A percentile compares a stretch with the other conserved stretches of the same genome.
phyloP scores from a whole-genome alignment of 2,329 filamentous ascomycete genomes.

The Hypomyces perniciosus region DNA sequence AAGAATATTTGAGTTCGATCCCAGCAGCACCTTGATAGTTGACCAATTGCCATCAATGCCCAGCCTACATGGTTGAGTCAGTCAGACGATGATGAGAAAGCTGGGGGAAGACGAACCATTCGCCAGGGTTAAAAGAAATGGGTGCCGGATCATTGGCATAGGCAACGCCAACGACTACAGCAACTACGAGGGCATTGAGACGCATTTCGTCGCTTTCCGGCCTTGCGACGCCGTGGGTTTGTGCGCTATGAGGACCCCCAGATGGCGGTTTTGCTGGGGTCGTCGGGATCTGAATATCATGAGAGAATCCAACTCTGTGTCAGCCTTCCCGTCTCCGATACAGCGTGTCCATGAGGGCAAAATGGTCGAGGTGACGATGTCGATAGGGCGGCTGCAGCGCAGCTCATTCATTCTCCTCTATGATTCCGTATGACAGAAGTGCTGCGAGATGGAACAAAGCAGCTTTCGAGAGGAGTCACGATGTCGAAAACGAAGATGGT shows the following conservation, averaged over 20 bases:
- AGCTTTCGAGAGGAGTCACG: background rate
- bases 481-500: background rate
- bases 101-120: constrained; percentile 14
- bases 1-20: constrained; percentile 33
- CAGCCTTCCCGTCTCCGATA: background rate
- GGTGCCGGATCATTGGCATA: constrained; percentile 16
- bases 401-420: background rate
- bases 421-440: too few relatives aligned
- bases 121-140: constrained; percentile 18
- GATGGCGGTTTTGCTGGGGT: background rate
- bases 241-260: background rate
- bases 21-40: constrained; percentile 51
- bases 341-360: constrained; percentile 7
- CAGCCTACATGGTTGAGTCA: constrained; percentile 37
- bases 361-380: background rate
- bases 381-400: background rate
- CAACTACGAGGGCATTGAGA: constrained; percentile 2
- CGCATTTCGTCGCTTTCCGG: constrained; percentile 13
- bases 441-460: background rate
- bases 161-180: constrained; percentile 6
- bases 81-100: background rate
- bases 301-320: background rate
- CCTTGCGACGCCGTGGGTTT: background rate
- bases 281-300: background rate
- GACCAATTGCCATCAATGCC: constrained; percentile 69